Percentiles rank a stretch among this genome's conserved stretches.
Conservation (phyloP, 2,329 filamentous ascomycete species). For the Coleophoma crateriformis region DNA sequence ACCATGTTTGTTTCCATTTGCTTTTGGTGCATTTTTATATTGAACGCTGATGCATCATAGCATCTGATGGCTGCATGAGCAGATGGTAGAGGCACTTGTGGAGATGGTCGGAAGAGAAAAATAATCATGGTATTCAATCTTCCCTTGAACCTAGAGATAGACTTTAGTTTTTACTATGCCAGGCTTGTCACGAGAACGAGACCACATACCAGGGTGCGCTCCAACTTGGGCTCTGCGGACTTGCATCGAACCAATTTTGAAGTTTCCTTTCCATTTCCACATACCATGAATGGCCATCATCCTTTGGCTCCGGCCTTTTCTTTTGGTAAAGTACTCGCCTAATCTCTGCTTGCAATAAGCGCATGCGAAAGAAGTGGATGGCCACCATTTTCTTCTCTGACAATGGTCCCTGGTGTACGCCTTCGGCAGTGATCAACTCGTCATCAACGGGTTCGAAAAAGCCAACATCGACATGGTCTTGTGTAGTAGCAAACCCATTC, state of each 20-base stretch:
- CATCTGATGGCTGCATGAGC: conserved; percentile 73
- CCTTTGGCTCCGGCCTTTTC: conserved; percentile 69
- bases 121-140: conserved; percentile 85
- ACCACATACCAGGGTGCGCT: conserved; percentile 68
- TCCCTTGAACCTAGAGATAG: conserved; percentile 48
- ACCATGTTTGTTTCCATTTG: conserved; percentile 72
- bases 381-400: conserved; percentile 82
- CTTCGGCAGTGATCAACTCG: conserved; percentile 71
- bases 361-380: conserved; percentile 92
- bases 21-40: conserved; percentile 74
- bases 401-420: conserved; percentile 65
- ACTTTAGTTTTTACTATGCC: conserved; percentile 1
- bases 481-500: conserved; percentile 73
- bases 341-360: conserved; percentile 81
- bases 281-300: conserved; percentile 86
- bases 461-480: conserved; percentile 78
- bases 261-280: conserved; percentile 72
- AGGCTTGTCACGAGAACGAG: not conserved
- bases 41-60: conserved; percentile 75
- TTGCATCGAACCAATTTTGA: conserved; percentile 70
- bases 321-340: conserved; percentile 79
- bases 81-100: conserved; percentile 84
- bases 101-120: conserved; percentile 83
- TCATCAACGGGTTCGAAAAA: conserved; percentile 84
- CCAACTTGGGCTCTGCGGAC: conserved; percentile 65